Evolutionary conservation across 805 yeast genomes (phyloP), one percentile per base, ranked within the genome.

Genomic region (Nakazawaea wickerhamii): DNA sequence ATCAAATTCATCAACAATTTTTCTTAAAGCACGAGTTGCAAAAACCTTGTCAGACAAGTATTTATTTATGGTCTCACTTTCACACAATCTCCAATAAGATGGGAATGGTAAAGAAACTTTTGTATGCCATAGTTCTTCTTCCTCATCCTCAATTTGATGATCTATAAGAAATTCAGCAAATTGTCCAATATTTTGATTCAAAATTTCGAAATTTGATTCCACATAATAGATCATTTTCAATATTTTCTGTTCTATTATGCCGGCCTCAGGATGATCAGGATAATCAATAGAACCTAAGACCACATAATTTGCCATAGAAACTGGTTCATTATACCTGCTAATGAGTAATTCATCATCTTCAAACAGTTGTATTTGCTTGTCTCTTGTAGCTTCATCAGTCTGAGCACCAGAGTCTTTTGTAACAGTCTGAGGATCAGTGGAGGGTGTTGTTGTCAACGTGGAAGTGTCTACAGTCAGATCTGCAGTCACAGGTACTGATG

Each of bases 21-120:
- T 5, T 5, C 20, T 11, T 11, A 13, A 17, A 13, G 13, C 19
- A 8, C 19, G 14, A 10, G 25, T 5, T 19, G n/a, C 30, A 4
- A 4, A 5, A 13, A 4, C 11, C 15, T 19, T 31, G 7, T 36
- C 41, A n/a, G n/a, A 30, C n/a, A 40, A 4, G 13, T 17, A 31
- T 6, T 13, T 14, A 6, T 26, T 5, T 33, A 63, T 39, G 5
- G 53, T 52, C 2, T 40, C 44, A 5, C 49, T 53, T 41, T 63
- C 66, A 40, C 44, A 33, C 11, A 63, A 43, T 43, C 60, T 58
- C 67, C 67, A 62, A 22, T 41, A 50, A 1, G 48, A 39, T 2
- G 61, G 59, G 32, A 45, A 55, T 10, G 44, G 41, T 4, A 58
- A 34, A 2, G 60, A 52, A 3, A 37, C 41, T 17, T 49, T 47